Base-by-base conservation (phyloP, 2,329 filamentous ascomycete genomes). In the Calonectria montana region DNA sequence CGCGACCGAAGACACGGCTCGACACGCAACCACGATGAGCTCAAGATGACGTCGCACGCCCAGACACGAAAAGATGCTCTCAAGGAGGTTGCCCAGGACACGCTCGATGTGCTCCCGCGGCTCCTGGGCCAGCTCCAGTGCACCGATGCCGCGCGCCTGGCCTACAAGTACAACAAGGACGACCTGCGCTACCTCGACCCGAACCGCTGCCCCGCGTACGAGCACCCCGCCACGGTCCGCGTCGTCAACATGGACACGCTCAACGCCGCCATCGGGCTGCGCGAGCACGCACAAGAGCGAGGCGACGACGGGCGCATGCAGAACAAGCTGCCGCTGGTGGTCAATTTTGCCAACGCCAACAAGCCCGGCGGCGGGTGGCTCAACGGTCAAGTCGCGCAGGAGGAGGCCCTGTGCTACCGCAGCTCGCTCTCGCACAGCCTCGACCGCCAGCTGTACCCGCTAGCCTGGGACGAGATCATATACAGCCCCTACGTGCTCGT, bases 321-420 rank as follows among this genome's bases (percentile, higher is more conserved):
- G 1, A 47, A 21, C 43, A 9, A 16, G 43, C 61, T 41, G 7
- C 39, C 59, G 43, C 16, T 27, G 15, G 15, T 70, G 0, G 43
- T 72, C 62, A 72, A 72, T 45, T 72, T 72, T 35, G 70, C 70
- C n/a, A 72, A 70, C 29, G 61, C 66, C 18, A 15, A 62, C 3
- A 70, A 59, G 9, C 70, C 70, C 1, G 55, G 70, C 8, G 70
- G 70, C 3, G 70, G 70, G 23, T 72, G 67, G 53, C 53, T 69
- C 15, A 72, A 69, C 15, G 70, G 70, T 4, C 7, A n/a, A 13
- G 27, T 72, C 10, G 70, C 70, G 2, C 70, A 72, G 39, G 70
- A 72, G 4, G 70, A 72, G 13, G 61, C 67, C 16, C 35, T 72
- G 3, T 72, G 70, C 31, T 72, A 72, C 39, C 70, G 70, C 39